Evolutionary conservation across 495 filamentous ascomycete species (phyloP).

Genomic region (Bacidia gigantensis): DNA sequence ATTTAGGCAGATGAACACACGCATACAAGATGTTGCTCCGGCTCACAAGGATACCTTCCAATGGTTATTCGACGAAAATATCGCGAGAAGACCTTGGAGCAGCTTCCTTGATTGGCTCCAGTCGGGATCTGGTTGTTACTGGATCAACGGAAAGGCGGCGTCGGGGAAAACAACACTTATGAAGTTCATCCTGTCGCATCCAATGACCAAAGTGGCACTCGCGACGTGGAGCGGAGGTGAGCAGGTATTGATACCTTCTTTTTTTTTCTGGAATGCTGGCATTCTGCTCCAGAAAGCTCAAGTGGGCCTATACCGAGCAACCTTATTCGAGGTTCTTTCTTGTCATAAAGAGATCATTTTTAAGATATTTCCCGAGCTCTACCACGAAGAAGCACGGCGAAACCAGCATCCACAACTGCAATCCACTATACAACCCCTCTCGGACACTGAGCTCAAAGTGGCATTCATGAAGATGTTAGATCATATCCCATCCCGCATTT

Average conservation of each 20-base stretch:
- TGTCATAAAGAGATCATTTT: constrained; percentile 19
- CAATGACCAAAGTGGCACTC: constrained; percentile 11
- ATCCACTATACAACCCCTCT: background rate
- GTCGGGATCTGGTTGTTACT: constrained; percentile 17
- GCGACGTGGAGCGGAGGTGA: constrained; percentile 20
- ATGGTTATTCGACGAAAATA: background rate
- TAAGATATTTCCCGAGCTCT: constrained; percentile 9
- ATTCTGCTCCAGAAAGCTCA: constrained; percentile 28
- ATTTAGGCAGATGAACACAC: background rate
- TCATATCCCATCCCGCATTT: constrained; percentile 8
- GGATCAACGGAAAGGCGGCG: constrained; percentile 30
- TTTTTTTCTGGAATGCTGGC: constrained; percentile 36
- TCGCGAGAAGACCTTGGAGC: background rate
- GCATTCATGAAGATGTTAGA: background rate
- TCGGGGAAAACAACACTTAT: constrained; percentile 36
- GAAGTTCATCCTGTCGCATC: constrained; percentile 22
- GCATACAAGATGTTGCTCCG: background rate
- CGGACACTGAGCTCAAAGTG: background rate
- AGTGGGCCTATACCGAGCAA: constrained; percentile 28
- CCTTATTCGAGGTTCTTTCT: constrained; percentile 28
- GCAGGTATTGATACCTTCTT: constrained; percentile 24
- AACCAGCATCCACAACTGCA: background rate
- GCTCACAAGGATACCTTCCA: background rate
- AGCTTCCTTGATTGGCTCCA: constrained; percentile 23
- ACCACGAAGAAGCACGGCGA: background rate